Evolutionary conservation across 768 basidiomycete species (phyloP).

Genomic region (Rubroboletus satanas): DNA sequence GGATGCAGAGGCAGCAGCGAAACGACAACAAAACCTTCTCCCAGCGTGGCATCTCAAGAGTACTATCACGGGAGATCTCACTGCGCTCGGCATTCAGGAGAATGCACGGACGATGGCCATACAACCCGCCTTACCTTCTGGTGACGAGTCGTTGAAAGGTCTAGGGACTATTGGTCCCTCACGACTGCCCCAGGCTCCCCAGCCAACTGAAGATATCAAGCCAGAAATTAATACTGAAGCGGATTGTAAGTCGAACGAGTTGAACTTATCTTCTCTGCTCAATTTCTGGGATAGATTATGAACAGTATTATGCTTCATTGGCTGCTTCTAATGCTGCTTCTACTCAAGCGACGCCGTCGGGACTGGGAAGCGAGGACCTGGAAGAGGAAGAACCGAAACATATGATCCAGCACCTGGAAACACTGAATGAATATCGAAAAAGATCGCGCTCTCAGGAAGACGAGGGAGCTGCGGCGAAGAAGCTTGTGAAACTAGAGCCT

Average conservation of each 20-base stretch:
- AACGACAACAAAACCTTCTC: slow-evolving; percentile 85
- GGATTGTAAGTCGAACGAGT: slow-evolving; percentile 50
- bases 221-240: slow-evolving; percentile 53
- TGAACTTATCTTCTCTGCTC: background rate
- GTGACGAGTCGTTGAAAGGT: slow-evolving; percentile 71
- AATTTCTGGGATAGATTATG: slow-evolving; percentile 52
- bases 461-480: slow-evolving; percentile 39
- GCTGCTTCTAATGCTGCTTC: slow-evolving; percentile 61
- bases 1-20: slow-evolving; percentile 78
- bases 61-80: slow-evolving; percentile 90
- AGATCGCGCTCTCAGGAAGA: slow-evolving; percentile 67
- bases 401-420: slow-evolving; percentile 60
- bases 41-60: slow-evolving; percentile 96
- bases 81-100: slow-evolving; percentile 79
- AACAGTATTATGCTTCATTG: slow-evolving; percentile 78
- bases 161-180: slow-evolving; percentile 51
- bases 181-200: slow-evolving; percentile 28
- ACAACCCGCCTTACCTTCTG: slow-evolving; percentile 40
- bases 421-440: slow-evolving; percentile 69
- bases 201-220: slow-evolving; percentile 36
- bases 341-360: slow-evolving; percentile 58
- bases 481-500: slow-evolving; percentile 41
- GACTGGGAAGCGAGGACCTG: slow-evolving; percentile 50
- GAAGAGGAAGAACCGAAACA: slow-evolving; percentile 73
- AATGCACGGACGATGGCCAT: slow-evolving; percentile 48